A percentile compares a stretch with the other conserved stretches of the same genome.
Conservation (phyloP, 805 yeast genomes). For the Pachysolen tannophilus region DNA sequence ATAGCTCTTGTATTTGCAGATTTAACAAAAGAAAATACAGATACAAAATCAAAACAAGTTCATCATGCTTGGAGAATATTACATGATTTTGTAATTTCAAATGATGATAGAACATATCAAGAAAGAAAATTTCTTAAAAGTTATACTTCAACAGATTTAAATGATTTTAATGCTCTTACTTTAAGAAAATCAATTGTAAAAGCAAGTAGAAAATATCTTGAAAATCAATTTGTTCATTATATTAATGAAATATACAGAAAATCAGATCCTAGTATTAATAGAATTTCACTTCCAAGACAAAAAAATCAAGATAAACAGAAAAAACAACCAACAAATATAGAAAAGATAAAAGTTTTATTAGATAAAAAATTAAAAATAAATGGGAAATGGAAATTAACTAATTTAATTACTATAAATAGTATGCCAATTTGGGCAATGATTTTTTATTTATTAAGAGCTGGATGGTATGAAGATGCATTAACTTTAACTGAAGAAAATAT, state of each 20-base stretch:
- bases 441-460: constrained; percentile 79
- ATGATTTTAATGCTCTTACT: constrained; percentile 21
- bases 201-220: constrained; percentile 55
- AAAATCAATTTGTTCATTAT: constrained; percentile 68
- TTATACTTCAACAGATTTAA: constrained; percentile 17
- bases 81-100: constrained; percentile 30
- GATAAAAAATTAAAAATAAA: constrained; percentile 32
- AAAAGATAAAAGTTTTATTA: constrained; percentile 60
- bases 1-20: constrained; percentile 54
- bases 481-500: constrained; percentile 56
- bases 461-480: constrained; percentile 71
- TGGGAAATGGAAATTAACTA: constrained; percentile 42
- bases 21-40: constrained; percentile 48
- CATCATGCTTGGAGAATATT: constrained; percentile 70
- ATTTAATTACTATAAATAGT: constrained; percentile 64
- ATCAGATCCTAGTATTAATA: constrained; percentile 30
- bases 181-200: constrained; percentile 38
- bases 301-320: no score
- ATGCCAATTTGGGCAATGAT: constrained; percentile 92
- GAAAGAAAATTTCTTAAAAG: constrained; percentile 26
- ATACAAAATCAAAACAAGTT: constrained; percentile 61
- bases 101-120: constrained; percentile 24
- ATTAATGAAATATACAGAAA: constrained; percentile 58
- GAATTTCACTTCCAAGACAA: no score
- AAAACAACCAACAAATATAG: constrained; percentile 55